Percentiles rank a stretch among this genome's conserved stretches.
Conservation (phyloP, 1,139 yeast species). For the Yamadazyma triangularis region DNA sequence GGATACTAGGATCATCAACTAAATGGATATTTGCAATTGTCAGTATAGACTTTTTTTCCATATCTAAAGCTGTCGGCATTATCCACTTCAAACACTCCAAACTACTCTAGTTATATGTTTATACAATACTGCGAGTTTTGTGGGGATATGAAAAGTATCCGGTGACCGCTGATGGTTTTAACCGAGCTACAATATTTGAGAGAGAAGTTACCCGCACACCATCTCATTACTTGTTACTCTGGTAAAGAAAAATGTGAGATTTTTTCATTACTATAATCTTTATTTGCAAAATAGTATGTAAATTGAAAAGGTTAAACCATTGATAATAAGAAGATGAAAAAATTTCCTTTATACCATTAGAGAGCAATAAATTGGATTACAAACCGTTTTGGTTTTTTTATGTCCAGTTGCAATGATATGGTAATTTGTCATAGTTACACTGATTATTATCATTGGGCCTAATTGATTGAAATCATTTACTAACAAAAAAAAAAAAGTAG, state of each 20-base stretch:
- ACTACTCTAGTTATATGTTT: no score
- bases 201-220: slow-evolving; percentile 3
- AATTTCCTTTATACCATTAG: slow-evolving; percentile 26
- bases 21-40: slow-evolving; percentile 29
- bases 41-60: slow-evolving; percentile 4
- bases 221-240: not conserved
- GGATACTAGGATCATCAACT: slow-evolving; percentile 26
- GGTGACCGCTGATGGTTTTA: not conserved
- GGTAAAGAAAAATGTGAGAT: slow-evolving; percentile 1
- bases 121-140: no score
- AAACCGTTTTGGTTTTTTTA: slow-evolving; percentile 39
- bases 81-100: no score
- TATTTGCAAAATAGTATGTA: not conserved
- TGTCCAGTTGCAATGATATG: slow-evolving; percentile 45
- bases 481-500: no score
- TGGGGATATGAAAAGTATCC: no score
- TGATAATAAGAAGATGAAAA: slow-evolving; percentile 19
- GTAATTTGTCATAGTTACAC: slow-evolving; percentile 52
- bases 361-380: slow-evolving; percentile 34
- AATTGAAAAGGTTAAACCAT: not conserved
- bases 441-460: slow-evolving; percentile 22
- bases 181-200: not conserved
- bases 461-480: no score
- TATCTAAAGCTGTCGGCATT: not conserved
- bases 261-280: not conserved